A percentile compares a stretch with the other conserved stretches of the same genome.
Conservation (phyloP, 139 green algal genomes). For the Picochlorum sp. region DNA sequence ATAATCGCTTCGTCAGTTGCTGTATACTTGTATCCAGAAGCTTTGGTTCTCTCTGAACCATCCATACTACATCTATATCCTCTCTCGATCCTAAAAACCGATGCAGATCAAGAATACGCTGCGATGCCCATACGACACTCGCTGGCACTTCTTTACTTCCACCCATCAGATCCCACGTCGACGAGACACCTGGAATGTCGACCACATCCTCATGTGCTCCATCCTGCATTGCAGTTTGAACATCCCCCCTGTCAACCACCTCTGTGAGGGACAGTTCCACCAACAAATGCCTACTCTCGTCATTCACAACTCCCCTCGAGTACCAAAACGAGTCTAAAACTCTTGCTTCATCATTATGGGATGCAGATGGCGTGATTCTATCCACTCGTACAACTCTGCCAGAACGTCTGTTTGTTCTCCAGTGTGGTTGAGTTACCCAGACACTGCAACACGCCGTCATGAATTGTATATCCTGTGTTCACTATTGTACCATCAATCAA, state of each 20-base stretch:
- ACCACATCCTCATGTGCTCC: not conserved
- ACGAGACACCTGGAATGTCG: slow-evolving; percentile 1
- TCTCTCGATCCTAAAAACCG: slow-evolving; percentile 39
- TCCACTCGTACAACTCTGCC: no score
- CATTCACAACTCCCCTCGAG: slow-evolving; percentile 1
- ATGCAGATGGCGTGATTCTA: no score
- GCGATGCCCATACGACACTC: slow-evolving; percentile 16
- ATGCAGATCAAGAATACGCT: slow-evolving; percentile 47
- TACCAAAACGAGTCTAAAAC: slow-evolving; percentile 11
- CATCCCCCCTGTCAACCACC: not conserved
- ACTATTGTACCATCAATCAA: no score
- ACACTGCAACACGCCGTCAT: no score
- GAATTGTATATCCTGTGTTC: no score
- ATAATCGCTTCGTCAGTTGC: not conserved
- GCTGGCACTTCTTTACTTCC: not conserved
- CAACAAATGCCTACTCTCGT: not conserved
- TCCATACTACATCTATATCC: slow-evolving; percentile 40
- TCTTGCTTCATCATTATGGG: not conserved
- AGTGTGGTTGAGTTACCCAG: no score
- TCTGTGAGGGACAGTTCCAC: not conserved
- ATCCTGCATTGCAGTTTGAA: not conserved
- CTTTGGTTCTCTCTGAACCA: slow-evolving; percentile 48
- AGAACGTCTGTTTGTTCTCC: no score
- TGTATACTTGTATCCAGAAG: slow-evolving; percentile 40
- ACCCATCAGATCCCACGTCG: not conserved